Evolutionary conservation across 2,329 filamentous ascomycete genomes (phyloP).

Genomic region (Knufia fluminis): DNA sequence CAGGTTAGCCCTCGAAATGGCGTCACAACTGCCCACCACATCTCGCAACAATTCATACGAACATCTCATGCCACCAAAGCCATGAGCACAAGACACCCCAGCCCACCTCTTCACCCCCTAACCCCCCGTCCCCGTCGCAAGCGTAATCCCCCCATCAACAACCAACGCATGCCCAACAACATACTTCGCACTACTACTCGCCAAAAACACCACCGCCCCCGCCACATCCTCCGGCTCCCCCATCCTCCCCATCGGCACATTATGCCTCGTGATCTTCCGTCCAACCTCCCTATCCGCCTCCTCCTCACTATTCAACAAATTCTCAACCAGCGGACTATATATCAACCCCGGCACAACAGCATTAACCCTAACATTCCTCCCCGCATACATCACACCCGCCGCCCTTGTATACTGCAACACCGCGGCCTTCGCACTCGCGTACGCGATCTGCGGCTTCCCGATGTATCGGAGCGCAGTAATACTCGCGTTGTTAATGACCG

Average conservation of each 20-base stretch:
- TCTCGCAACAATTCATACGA: too few species aligned
- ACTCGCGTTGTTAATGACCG: slow-evolving; percentile 42
- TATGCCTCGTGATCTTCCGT: slow-evolving; percentile 26
- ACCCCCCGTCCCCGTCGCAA: slow-evolving; percentile 21
- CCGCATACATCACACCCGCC: slow-evolving; percentile 38
- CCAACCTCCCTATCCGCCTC: slow-evolving; percentile 41
- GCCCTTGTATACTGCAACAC: slow-evolving; percentile 44
- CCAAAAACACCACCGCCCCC: slow-evolving; percentile 27
- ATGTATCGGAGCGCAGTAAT: slow-evolving; percentile 47
- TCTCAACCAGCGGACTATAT: slow-evolving; percentile 43
- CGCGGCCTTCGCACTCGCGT: slow-evolving; percentile 44
- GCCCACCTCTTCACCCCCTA: too few species aligned
- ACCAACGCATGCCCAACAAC: slow-evolving; percentile 30
- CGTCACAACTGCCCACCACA: too few species aligned
- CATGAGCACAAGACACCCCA: too few species aligned
- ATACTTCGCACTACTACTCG: slow-evolving; percentile 25
- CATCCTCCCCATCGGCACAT: slow-evolving; percentile 28
- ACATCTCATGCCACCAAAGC: too few species aligned
- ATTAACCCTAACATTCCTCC: slow-evolving; percentile 28
- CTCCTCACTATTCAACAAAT: slow-evolving; percentile 37
- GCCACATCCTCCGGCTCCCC: slow-evolving; percentile 29
- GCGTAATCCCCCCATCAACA: slow-evolving; percentile 30
- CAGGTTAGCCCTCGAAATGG: too few species aligned
- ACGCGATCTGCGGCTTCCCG: slow-evolving; percentile 45
- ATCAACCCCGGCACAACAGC: slow-evolving; percentile 47